A percentile compares a stretch with the other conserved stretches of the same genome.
Conservation (phyloP, 768 basidiomycete species). For the Cubamyces sp. region DNA sequence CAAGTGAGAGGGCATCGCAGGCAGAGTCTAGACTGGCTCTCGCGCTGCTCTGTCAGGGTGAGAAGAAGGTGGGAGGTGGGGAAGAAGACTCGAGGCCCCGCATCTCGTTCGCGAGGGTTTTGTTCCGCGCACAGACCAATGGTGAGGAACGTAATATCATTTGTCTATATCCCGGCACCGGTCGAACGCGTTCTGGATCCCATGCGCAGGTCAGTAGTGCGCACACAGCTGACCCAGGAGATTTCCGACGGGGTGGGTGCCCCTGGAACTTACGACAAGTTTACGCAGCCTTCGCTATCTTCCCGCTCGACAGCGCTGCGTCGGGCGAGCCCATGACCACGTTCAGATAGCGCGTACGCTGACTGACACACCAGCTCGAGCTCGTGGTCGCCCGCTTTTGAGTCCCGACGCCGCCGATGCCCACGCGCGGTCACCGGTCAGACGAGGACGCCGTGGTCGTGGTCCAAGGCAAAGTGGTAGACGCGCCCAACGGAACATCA, state of each 20-base stretch:
- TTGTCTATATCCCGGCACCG: neutral
- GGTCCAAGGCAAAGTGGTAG: too few species aligned
- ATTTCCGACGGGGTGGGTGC: neutral
- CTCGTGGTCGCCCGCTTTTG: neutral
- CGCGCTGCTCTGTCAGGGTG: neutral
- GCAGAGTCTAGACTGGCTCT: too few species aligned
- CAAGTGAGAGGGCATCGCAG: too few species aligned
- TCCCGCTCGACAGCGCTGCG: neutral
- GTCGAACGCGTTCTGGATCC: constrained; percentile 1
- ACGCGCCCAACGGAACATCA: too few species aligned
- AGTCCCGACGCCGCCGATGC: neutral
- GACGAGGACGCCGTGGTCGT: too few species aligned
- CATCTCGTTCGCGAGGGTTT: neutral
- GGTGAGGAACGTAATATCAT: constrained; percentile 17
- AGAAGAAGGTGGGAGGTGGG: neutral
- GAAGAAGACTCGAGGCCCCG: neutral
- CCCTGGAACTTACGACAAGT: constrained; percentile 1
- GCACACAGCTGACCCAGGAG: constrained; percentile 9
- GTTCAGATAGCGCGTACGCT: too few species aligned
- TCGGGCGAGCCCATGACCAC: too few species aligned
- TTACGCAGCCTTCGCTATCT: neutral
- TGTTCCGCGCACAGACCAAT: constrained; percentile 7
- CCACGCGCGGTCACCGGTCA: neutral
- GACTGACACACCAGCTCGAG: neutral
- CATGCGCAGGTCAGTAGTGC: neutral